A percentile compares a stretch with the other conserved stretches of the same genome.
phyloP scores from a whole-genome alignment of 2,329 filamentous ascomycete species.

The Penicillium janthinellum region DNA sequence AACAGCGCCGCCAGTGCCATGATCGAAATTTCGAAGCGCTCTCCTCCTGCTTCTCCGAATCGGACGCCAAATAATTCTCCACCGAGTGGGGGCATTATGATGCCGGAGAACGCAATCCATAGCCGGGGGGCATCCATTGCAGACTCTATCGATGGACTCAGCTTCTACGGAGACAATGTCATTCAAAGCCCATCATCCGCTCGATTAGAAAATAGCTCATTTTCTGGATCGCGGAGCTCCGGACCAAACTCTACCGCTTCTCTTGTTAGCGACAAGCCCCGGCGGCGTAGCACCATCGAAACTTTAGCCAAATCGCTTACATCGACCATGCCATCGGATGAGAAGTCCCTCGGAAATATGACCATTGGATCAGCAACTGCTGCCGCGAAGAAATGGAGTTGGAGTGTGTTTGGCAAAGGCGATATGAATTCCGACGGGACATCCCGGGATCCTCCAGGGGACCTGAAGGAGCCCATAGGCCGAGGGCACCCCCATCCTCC shows the following conservation, averaged over 20 bases:
- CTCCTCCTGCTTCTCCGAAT: constrained; percentile 58
- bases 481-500: constrained; percentile 80
- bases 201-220: constrained; percentile 27
- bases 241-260: constrained; percentile 31
- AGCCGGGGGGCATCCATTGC: constrained; percentile 54
- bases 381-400: constrained; percentile 63
- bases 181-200: constrained; percentile 33
- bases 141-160: constrained; percentile 43
- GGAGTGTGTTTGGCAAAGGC: constrained; percentile 51
- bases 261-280: constrained; percentile 30
- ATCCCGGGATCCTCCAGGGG: constrained; percentile 41
- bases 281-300: constrained; percentile 35
- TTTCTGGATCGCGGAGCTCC: constrained; percentile 24
- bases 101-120: constrained; percentile 40
- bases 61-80: constrained; percentile 52
- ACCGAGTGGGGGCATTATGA: constrained; percentile 37
- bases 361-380: constrained; percentile 55
- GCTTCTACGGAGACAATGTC: constrained; percentile 24
- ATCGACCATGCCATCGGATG: constrained; percentile 31
- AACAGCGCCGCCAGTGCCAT: constrained; percentile 65
- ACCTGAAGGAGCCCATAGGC: constrained; percentile 72
- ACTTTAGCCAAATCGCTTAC: constrained; percentile 30
- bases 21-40: constrained; percentile 66
- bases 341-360: constrained; percentile 44
- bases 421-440: constrained; percentile 47